A percentile compares a stretch with the other conserved stretches of the same genome.
These are phyloP conservation scores for Rhodotorula graminis DNA, from an alignment of 768 basidiomycete species.

Conservation along the genomic window DNA sequence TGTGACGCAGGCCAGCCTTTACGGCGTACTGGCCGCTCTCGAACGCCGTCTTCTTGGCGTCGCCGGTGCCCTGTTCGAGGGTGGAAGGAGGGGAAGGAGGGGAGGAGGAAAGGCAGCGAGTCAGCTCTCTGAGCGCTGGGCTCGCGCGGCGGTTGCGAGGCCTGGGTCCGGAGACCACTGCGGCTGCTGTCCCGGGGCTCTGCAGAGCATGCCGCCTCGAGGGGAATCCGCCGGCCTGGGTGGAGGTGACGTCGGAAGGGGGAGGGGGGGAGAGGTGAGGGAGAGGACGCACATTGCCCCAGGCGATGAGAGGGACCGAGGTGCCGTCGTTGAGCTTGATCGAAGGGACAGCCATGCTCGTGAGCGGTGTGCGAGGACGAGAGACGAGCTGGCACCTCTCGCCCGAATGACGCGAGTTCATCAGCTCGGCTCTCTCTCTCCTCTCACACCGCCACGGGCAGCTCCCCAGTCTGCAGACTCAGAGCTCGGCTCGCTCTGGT, in stretches of 20 bases:
- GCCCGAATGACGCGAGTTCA: too few species aligned
- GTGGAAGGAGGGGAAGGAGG: too few species aligned
- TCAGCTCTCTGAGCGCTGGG: too few species aligned
- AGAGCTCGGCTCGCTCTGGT: too few species aligned
- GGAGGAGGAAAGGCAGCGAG: not conserved
- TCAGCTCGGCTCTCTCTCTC: too few species aligned
- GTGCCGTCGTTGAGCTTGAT: constrained; percentile 44
- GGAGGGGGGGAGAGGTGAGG: not conserved
- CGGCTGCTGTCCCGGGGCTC: too few species aligned
- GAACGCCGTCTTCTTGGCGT: constrained; percentile 34
- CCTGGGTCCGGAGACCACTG: too few species aligned
- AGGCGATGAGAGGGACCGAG: constrained; percentile 42
- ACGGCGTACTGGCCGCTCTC: constrained; percentile 40
- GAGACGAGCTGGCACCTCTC: too few species aligned
- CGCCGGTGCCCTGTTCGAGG: constrained; percentile 33
- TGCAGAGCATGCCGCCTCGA: too few species aligned
- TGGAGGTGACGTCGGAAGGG: not conserved
- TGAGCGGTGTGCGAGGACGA: not conserved
- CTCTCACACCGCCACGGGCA: too few species aligned
- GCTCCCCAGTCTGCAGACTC: too few species aligned
- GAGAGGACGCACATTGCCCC: constrained; percentile 42
- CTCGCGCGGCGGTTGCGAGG: too few species aligned
- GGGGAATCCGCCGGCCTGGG: not conserved
- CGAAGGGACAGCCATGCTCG: constrained; percentile 33
- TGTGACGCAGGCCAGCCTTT: constrained; percentile 41